Conservation (phyloP, 148 eudicot genomes). For the Salicornia ramosissima region DNA sequence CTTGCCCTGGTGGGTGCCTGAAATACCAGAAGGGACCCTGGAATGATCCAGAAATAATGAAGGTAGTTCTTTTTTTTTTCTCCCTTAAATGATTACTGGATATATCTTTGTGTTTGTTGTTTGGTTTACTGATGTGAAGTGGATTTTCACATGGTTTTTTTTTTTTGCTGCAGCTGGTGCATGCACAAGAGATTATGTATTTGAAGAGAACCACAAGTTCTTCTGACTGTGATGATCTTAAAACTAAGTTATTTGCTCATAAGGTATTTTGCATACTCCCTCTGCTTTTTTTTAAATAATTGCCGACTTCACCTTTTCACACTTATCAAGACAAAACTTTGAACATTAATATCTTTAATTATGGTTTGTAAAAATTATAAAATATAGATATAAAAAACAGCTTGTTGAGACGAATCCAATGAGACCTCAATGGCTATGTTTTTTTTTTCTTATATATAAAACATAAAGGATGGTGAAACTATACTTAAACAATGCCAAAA, state of each 20-base stretch:
- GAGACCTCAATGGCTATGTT: no score
- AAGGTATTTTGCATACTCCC: slow-evolving; percentile 39
- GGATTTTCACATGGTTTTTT: not conserved
- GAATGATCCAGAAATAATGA: slow-evolving; percentile 86
- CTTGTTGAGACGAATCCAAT: no score
- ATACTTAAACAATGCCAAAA: no score
- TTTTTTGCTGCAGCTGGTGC: slow-evolving; percentile 53
- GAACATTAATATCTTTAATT: no score
- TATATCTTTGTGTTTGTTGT: slow-evolving; percentile 1
- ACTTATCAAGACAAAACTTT: no score
- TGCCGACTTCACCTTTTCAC: no score
- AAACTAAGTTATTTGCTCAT: slow-evolving; percentile 43
- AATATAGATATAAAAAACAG: no score
- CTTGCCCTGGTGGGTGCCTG: slow-evolving; percentile 89
- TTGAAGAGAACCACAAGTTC: slow-evolving; percentile 49
- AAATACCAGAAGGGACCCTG: slow-evolving; percentile 89
- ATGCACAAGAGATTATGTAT: slow-evolving; percentile 49
- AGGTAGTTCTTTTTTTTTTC: slow-evolving; percentile 46
- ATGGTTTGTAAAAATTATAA: no score
- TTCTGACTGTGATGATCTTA: slow-evolving; percentile 62
- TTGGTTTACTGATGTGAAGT: slow-evolving; percentile 1
- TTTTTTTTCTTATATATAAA: no score
- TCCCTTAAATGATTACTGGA: not conserved
- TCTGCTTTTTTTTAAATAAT: no score
- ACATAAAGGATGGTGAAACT: no score